Evolutionary conservation across 1,139 yeast species (phyloP).

Genomic region (Nakaseomyces kungkrabaensis): DNA sequence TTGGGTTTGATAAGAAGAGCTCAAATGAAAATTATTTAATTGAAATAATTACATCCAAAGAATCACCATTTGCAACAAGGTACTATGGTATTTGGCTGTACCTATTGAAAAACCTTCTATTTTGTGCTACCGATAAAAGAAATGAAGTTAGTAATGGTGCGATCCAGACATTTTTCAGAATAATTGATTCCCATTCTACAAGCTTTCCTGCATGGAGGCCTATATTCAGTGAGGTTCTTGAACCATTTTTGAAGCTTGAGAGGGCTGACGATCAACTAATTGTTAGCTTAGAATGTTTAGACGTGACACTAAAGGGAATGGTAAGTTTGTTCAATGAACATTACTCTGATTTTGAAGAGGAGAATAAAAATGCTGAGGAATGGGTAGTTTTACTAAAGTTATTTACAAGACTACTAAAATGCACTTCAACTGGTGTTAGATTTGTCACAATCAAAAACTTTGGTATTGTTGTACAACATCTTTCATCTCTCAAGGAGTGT

Average conservation of each 20-base stretch:
- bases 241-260: slow-evolving; percentile 30
- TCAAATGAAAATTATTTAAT: not conserved
- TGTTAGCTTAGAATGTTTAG: slow-evolving; percentile 19
- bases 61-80: not conserved
- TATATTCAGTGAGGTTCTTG: slow-evolving; percentile 43
- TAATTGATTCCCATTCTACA: slow-evolving; percentile 68
- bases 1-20: not conserved
- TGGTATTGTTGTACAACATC: slow-evolving; percentile 42
- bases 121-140: slow-evolving; percentile 52
- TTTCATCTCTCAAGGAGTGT: slow-evolving; percentile 33
- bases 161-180: slow-evolving; percentile 75
- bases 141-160: slow-evolving; percentile 85
- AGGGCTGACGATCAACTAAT: slow-evolving; percentile 18
- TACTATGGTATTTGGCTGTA: slow-evolving; percentile 49
- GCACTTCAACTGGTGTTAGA: slow-evolving; percentile 33
- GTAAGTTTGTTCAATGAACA: slow-evolving; percentile 26
- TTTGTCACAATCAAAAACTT: slow-evolving; percentile 43
- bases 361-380: slow-evolving; percentile 9
- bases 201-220: slow-evolving; percentile 48
- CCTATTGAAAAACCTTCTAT: slow-evolving; percentile 50
- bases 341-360: slow-evolving; percentile 15
- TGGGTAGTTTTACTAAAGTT: slow-evolving; percentile 21
- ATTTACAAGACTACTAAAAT: slow-evolving; percentile 26
- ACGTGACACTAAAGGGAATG: slow-evolving; percentile 29
- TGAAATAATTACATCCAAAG: slow-evolving; percentile 11